phyloP scores from a whole-genome alignment of 805 yeast species.

The Wickerhamomyces subpelliculosus region DNA sequence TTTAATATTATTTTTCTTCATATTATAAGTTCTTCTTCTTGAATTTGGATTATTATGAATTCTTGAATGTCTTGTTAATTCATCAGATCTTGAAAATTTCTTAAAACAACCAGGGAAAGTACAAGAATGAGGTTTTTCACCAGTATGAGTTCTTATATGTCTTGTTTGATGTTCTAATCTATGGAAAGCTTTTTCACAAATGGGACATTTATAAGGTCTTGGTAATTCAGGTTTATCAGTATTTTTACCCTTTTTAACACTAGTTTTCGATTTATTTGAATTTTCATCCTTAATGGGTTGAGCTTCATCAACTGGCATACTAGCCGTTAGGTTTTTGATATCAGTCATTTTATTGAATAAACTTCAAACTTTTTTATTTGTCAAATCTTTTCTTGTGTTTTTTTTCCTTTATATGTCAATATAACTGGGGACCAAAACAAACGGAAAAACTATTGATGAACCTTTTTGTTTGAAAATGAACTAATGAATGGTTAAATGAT shows the following conservation, averaged over 20 bases:
- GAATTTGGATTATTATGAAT: slow-evolving; percentile 70
- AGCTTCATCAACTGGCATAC: no score
- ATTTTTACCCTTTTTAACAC: not conserved
- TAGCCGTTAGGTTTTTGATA: no score
- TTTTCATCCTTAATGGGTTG: no score
- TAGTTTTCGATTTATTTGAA: no score
- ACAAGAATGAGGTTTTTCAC: slow-evolving; percentile 77
- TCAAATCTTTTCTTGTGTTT: no score
- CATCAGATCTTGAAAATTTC: slow-evolving; percentile 65
- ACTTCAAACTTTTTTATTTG: no score
- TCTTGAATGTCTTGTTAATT: slow-evolving; percentile 64
- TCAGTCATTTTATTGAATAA: no score
- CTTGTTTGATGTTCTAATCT: slow-evolving; percentile 74
- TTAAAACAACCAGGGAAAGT: slow-evolving; percentile 65
- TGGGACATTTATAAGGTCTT: slow-evolving; percentile 66
- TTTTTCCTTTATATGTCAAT: no score
- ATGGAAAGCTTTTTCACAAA: slow-evolving; percentile 70
- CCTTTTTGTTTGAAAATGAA: no score
- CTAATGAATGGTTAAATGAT: no score
- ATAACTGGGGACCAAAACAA: no score
- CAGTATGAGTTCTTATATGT: slow-evolving; percentile 75
- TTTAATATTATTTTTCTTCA: slow-evolving; percentile 23
- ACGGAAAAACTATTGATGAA: no score
- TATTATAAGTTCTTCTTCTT: slow-evolving; percentile 47
- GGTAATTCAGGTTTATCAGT: slow-evolving; percentile 20